A percentile compares a stretch with the other conserved stretches of the same genome.
Evolutionary conservation across 805 yeast genomes (phyloP).

Genomic region (Metschnikowia santaceciliae): DNA sequence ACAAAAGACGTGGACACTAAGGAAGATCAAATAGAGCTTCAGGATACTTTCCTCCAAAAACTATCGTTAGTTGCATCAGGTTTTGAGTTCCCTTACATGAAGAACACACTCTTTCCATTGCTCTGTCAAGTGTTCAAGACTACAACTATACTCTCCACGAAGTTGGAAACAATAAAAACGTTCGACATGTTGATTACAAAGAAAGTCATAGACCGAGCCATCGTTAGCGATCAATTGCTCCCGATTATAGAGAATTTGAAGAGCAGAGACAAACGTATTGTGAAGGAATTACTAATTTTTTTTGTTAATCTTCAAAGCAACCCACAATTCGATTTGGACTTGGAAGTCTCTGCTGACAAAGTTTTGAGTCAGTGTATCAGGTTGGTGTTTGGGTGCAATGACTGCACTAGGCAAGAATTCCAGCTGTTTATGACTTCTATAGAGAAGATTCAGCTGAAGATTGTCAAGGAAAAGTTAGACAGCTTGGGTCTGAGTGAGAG

Average conservation of each 20-base stretch:
- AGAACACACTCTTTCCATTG: conserved; percentile 71
- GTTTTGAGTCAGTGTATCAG: conserved; percentile 18
- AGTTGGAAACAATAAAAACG: conserved; percentile 60
- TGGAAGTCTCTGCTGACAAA: conserved; percentile 15
- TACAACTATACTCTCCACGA: conserved; percentile 79
- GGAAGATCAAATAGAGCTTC: conserved; percentile 37
- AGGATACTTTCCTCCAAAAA: conserved; percentile 49
- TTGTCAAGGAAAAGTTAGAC: conserved; percentile 8
- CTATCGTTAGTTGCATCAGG: conserved; percentile 40
- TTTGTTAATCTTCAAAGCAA: conserved; percentile 49
- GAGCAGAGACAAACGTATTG: conserved; percentile 66
- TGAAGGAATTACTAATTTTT: conserved; percentile 48
- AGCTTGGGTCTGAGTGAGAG: conserved; percentile 4
- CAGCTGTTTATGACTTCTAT: conserved; percentile 21
- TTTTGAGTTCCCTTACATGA: conserved; percentile 65
- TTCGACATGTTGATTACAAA: conserved; percentile 54
- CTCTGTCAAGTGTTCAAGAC: conserved; percentile 71
- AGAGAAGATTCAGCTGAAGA: conserved; percentile 7
- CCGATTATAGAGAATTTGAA: conserved; percentile 75
- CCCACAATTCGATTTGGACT: conserved; percentile 20
- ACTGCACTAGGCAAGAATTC: conserved; percentile 34
- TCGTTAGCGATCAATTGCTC: conserved; percentile 72
- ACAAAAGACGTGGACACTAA: conserved; percentile 26
- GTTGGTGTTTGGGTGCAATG: conserved; percentile 36
- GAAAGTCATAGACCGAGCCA: conserved; percentile 64